Evolutionary conservation across 768 basidiomycete species (phyloP).

Genomic region (Suillus lakei): DNA sequence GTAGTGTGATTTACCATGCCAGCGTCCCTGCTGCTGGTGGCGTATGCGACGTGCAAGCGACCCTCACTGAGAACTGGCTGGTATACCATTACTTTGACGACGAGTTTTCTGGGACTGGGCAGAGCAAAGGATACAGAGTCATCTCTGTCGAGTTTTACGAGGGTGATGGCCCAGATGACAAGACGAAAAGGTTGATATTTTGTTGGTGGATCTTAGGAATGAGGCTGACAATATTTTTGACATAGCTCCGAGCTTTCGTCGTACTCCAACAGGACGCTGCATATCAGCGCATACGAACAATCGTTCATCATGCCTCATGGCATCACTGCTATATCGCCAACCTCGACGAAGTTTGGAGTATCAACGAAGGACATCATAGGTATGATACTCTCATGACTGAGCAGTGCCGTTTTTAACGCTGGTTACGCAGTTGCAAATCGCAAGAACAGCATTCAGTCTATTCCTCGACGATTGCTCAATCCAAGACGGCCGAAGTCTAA

Average conservation of each 20-base stretch:
- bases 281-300: conserved; percentile 66
- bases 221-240: neutral
- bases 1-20: conserved; percentile 72
- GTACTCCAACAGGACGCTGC: conserved; percentile 55
- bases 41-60: conserved; percentile 68
- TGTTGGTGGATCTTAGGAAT: conserved; percentile 22
- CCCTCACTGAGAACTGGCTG: conserved; percentile 89
- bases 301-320: conserved; percentile 72
- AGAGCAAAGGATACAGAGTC: conserved; percentile 71
- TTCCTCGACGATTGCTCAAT: conserved; percentile 77
- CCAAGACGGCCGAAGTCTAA: conserved; percentile 84
- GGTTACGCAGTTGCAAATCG: conserved; percentile 68
- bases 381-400: conserved; percentile 39
- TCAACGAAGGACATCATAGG: conserved; percentile 86
- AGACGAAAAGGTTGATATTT: conserved; percentile 62
- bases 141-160: conserved; percentile 92
- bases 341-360: conserved; percentile 88
- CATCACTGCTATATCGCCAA: conserved; percentile 72
- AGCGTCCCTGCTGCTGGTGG: conserved; percentile 50
- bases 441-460: conserved; percentile 72
- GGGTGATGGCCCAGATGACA: conserved; percentile 66
- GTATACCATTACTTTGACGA: conserved; percentile 86
- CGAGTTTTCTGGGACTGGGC: conserved; percentile 46
- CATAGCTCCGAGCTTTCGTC: conserved; percentile 58
- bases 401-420: neutral